phyloP scores from a whole-genome alignment of 31 red algal species.

The Endocladia muricata region DNA sequence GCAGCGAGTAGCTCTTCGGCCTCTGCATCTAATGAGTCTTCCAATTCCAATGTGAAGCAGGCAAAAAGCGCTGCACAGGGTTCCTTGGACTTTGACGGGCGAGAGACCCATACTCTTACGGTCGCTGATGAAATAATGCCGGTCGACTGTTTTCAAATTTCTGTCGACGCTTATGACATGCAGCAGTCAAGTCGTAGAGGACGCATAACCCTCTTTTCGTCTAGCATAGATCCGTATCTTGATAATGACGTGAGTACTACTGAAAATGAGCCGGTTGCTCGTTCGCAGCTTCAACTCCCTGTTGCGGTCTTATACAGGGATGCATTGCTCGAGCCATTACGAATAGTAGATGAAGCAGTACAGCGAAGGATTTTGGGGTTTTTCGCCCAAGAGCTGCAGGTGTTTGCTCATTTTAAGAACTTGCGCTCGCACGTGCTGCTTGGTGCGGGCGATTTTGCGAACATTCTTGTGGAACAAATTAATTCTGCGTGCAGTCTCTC shows the following conservation, averaged over 20 bases:
- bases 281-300: not conserved
- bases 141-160: not conserved
- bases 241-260: too few relatives aligned
- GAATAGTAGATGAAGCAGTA: slow-evolving; percentile 31
- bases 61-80: too few relatives aligned
- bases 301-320: not conserved
- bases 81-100: too few relatives aligned
- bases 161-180: not conserved
- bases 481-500: slow-evolving; percentile 26
- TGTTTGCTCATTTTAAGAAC: slow-evolving; percentile 42
- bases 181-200: not conserved
- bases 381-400: slow-evolving; percentile 28
- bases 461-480: slow-evolving; percentile 50
- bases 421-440: slow-evolving; percentile 46
- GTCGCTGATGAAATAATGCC: too few relatives aligned
- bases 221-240: too few relatives aligned
- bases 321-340: slow-evolving; percentile 19
- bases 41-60: too few relatives aligned
- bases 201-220: not conserved
- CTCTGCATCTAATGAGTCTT: too few relatives aligned
- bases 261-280: too few relatives aligned
- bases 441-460: slow-evolving; percentile 71
- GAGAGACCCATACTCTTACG: too few relatives aligned
- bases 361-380: slow-evolving; percentile 28
- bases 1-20: too few relatives aligned